Conservation (phyloP, 2,329 filamentous ascomycete species). For the Pseudovirgaria hyperparasitica region DNA sequence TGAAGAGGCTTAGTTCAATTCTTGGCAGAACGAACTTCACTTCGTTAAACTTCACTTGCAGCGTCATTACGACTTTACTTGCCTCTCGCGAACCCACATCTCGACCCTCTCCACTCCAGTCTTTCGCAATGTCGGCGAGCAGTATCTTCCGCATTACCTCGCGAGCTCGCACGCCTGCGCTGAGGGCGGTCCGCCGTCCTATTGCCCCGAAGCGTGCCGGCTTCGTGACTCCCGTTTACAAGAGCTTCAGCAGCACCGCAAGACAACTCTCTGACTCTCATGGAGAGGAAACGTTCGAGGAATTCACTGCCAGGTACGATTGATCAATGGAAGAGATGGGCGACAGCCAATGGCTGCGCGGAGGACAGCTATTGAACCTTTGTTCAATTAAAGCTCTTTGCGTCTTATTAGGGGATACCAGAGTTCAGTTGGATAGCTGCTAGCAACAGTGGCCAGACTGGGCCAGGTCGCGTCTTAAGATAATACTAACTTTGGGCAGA, state of each 20-base stretch:
- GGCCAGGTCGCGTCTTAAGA: no score
- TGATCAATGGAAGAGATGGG: conserved; percentile 7
- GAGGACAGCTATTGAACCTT: no score
- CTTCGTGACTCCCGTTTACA: conserved; percentile 6
- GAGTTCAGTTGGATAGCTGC: conserved; percentile 13
- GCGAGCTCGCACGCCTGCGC: conserved; percentile 46
- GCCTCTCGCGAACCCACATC: no score
- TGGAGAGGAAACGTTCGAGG: conserved; percentile 95
- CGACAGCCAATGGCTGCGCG: conserved; percentile 6
- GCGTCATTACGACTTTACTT: no score
- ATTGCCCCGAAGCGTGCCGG: conserved; percentile 38
- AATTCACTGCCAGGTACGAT: conserved; percentile 89
- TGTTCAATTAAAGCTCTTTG: no score
- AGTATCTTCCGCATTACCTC: conserved; percentile 58
- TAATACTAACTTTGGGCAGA: conserved; percentile 39
- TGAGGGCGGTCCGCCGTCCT: conserved; percentile 52
- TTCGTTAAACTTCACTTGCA: no score
- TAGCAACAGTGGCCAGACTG: conserved; percentile 10
- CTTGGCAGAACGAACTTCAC: no score
- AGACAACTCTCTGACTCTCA: conserved; percentile 41
- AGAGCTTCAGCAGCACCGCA: conserved; percentile 39
- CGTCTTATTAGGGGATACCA: conserved; percentile 4
- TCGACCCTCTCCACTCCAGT: no score
- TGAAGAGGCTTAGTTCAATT: no score
- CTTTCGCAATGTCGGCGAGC: conserved; percentile 57